Evolutionary conservation across 805 yeast species (phyloP).

Genomic region (Saccharomycopsis babjevae): DNA sequence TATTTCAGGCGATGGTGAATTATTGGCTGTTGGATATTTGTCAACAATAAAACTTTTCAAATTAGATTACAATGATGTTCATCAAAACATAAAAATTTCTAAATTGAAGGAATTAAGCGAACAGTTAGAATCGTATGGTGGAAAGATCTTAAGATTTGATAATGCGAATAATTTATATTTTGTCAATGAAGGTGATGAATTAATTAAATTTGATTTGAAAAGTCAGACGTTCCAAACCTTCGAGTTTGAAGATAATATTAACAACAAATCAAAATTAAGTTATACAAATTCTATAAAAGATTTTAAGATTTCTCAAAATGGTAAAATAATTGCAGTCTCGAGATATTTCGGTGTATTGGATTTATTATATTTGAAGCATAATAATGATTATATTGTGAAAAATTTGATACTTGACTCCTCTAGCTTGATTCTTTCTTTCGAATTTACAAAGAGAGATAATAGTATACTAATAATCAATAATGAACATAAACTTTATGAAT

Average conservation of each 20-base stretch:
- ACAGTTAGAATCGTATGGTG: constrained; percentile 38
- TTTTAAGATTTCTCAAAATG: constrained; percentile 38
- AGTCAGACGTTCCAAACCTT: constrained; percentile 23
- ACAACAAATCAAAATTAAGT: constrained; percentile 30
- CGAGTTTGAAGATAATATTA: constrained; percentile 31
- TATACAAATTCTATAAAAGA: constrained; percentile 43
- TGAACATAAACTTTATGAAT: constrained; percentile 69
- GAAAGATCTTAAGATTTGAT: constrained; percentile 41
- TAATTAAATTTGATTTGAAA: constrained; percentile 32
- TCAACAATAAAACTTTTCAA: constrained; percentile 59
- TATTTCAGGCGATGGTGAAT: constrained; percentile 53
- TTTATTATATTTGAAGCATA: constrained; percentile 27
- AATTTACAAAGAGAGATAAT: constrained; percentile 36
- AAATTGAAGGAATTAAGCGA: constrained; percentile 37
- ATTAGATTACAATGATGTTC: constrained; percentile 34
- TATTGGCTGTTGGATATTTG: constrained; percentile 63
- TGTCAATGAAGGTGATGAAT: constrained; percentile 49
- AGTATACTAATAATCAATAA: constrained; percentile 58
- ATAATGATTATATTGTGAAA: constrained; percentile 20
- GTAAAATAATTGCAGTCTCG: constrained; percentile 42
- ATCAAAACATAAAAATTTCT: constrained; percentile 35
- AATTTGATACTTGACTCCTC: constrained; percentile 37
- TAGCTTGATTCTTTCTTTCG: constrained; percentile 48
- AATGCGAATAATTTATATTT: constrained; percentile 36
- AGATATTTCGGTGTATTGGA: constrained; percentile 58